Conservation (phyloP, 345 rosid species). For the Passiflora organensis region DNA sequence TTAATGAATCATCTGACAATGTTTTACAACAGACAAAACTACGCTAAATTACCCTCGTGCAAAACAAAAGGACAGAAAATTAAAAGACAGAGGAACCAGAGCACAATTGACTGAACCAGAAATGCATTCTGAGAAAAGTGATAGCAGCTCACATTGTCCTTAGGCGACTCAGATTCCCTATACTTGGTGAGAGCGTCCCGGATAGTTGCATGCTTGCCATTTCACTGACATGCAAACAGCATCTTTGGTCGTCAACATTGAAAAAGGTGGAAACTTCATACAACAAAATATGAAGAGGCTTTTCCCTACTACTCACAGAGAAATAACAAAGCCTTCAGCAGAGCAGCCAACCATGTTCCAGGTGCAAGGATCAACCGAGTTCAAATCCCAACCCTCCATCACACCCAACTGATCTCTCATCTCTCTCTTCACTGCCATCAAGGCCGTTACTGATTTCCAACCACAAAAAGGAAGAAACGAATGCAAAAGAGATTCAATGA, state of each 20-base stretch:
- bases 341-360: slow-evolving; percentile 98
- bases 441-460: slow-evolving; percentile 59
- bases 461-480: background rate
- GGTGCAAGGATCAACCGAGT: slow-evolving; percentile 98
- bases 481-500: background rate
- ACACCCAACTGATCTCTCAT: slow-evolving; percentile 58
- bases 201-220: slow-evolving; percentile 74
- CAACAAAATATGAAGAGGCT: background rate
- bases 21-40: no score
- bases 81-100: background rate
- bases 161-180: slow-evolving; percentile 74
- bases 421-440: slow-evolving; percentile 80
- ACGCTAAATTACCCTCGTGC: no score
- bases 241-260: slow-evolving; percentile 3
- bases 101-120: background rate
- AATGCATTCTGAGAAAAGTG: background rate
- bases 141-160: slow-evolving; percentile 56
- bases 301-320: slow-evolving; percentile 49
- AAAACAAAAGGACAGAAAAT: background rate
- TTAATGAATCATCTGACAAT: no score
- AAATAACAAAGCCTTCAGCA: slow-evolving; percentile 60
- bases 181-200: slow-evolving; percentile 64
- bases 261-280: background rate
- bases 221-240: slow-evolving; percentile 36
- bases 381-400: slow-evolving; percentile 86